These are phyloP conservation scores for Neonectria magnoliae DNA, from an alignment of 2,329 filamentous ascomycete species.

Conservation along the genomic window DNA sequence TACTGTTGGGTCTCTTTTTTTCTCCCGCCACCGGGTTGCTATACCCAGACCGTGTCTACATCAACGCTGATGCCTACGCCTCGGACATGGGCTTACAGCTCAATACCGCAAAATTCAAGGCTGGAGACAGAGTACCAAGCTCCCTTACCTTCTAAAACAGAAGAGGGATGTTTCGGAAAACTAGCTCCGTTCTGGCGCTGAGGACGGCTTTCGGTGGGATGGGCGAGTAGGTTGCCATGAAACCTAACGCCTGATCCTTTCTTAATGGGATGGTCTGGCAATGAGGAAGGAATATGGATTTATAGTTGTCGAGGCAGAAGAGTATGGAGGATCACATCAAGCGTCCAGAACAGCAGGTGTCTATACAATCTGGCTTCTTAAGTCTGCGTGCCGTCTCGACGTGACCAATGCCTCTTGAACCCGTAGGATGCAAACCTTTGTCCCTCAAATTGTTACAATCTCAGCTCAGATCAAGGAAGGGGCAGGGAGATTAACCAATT, in stretches of 20 bases:
- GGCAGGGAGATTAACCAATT: no score
- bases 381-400: no score
- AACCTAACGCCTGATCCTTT: no score
- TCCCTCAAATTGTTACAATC: no score
- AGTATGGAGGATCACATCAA: not conserved
- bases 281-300: not conserved
- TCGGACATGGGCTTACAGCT: not conserved
- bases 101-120: no score
- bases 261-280: not conserved
- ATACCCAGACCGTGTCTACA: conserved; percentile 22
- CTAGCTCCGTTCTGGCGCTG: conserved; percentile 2
- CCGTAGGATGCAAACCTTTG: no score
- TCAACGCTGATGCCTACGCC: conserved; percentile 4
- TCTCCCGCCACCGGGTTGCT: conserved; percentile 3
- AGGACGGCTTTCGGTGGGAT: not conserved
- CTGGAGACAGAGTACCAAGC: not conserved
- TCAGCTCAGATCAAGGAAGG: no score
- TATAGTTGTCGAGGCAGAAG: not conserved
- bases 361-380: no score
- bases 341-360: not conserved
- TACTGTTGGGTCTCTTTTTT: not conserved
- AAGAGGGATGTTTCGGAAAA: not conserved
- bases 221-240: not conserved
- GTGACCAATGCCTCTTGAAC: no score
- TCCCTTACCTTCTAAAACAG: not conserved